These are phyloP conservation scores for Leccinum incarnatum DNA, from an alignment of 768 basidiomycete genomes.

Conservation along the genomic window DNA sequence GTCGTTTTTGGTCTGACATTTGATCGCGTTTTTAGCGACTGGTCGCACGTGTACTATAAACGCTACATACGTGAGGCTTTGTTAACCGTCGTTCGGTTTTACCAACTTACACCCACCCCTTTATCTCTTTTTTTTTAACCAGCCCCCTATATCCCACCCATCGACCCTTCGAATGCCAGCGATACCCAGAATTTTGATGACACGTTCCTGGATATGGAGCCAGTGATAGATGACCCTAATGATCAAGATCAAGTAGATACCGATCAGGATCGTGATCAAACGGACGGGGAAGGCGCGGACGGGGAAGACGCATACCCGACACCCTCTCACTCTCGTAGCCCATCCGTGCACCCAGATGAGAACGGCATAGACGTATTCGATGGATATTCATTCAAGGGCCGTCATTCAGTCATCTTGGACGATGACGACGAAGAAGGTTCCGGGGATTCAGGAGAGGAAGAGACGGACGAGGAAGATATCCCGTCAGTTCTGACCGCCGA, in stretches of 20 bases:
- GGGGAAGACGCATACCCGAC: constrained; percentile 77
- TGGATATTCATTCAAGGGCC: constrained; percentile 91
- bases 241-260: constrained; percentile 63
- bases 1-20: constrained; percentile 13
- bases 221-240: constrained; percentile 77
- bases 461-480: constrained; percentile 39
- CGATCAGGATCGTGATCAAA: constrained; percentile 64
- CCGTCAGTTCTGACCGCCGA: constrained; percentile 20
- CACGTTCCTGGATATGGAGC: constrained; percentile 93
- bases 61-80: constrained; percentile 79
- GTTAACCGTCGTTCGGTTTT: constrained; percentile 5
- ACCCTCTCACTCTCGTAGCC: constrained; percentile 76
- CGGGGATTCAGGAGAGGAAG: constrained; percentile 33
- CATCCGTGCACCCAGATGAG: constrained; percentile 57
- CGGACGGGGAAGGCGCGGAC: constrained; percentile 69
- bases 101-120: constrained; percentile 15
- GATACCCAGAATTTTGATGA: constrained; percentile 99
- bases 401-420: constrained; percentile 75
- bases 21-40: constrained; percentile 56
- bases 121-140: constrained; percentile 3
- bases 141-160: constrained; percentile 93
- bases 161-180: constrained; percentile 86
- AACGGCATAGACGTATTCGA: constrained; percentile 75
- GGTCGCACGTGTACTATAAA: constrained; percentile 93
- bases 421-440: constrained; percentile 54